These are phyloP conservation scores for Hygrocybe coccinea DNA, from an alignment of 768 basidiomycete species.

Conservation along the genomic window DNA sequence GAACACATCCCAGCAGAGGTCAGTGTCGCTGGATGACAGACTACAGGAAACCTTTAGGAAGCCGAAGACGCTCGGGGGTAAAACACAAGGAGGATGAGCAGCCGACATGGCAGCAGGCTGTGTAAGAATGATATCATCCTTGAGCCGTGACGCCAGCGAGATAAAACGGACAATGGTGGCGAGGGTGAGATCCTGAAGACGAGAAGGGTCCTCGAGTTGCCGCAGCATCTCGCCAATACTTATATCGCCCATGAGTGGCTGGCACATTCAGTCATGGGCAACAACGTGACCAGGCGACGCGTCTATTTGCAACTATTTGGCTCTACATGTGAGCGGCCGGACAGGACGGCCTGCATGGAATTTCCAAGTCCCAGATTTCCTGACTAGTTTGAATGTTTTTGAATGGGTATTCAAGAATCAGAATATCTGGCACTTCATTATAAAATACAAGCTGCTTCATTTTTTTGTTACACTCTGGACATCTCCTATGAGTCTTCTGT, in stretches of 20 bases:
- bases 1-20: not conserved
- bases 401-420: not conserved
- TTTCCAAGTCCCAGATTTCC: too few species aligned
- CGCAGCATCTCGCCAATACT: too few species aligned
- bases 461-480: not conserved
- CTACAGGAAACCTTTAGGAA: not conserved
- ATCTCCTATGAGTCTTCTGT: not conserved
- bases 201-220: too few species aligned
- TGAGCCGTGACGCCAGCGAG: not conserved
- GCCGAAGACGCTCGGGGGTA: not conserved
- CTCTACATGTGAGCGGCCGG: too few species aligned
- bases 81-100: not conserved
- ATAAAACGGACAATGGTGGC: not conserved
- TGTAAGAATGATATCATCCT: conserved; percentile 3
- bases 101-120: not conserved
- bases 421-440: not conserved
- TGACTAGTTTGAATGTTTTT: not conserved
- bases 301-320: too few species aligned
- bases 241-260: too few species aligned
- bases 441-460: too few species aligned
- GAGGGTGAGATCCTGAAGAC: too few species aligned
- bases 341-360: too few species aligned
- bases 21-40: not conserved
- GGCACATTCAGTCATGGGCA: too few species aligned
- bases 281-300: too few species aligned